Base-by-base conservation (phyloP, 2,329 filamentous ascomycete genomes). In the Hawksworthiomyces lignivorus region DNA sequence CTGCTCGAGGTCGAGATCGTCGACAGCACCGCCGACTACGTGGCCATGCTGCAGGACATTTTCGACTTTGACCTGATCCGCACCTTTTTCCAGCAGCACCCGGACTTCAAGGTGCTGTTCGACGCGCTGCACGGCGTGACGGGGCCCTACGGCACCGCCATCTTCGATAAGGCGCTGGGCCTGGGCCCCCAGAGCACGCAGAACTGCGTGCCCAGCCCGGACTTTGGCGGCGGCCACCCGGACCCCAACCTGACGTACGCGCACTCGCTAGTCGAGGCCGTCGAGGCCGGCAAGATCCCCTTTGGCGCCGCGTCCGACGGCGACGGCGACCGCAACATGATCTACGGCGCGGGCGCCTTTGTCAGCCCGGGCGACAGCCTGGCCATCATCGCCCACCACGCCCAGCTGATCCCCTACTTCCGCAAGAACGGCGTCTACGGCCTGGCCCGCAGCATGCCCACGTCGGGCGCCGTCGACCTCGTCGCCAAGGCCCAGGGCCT, bases 321-420 rank as follows among this genome's bases (percentile, higher is more conserved):
- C 54, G 92, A 98, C 56, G 92, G 92, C 57, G 92, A 98, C 72
- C 86, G 92, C 55, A 98, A 98, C 80, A 98, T 98, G 92, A 98
- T 98, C 60, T 98, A 98, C 68, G 92, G 92, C 49, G 89, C 90
- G 52, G 90, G 94, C 58, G 81, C 84, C 33, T 98, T 98, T 59
- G 92, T 98, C 48, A 97, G 90, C 7, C 92, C 92, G 7, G 92
- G 92, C 59, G 92, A 98, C 72, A 95, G 87, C 57, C 73, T 98
- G 56, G 92, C 92, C 58, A 98, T 98, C 62, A 98, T 98, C 59
- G 88, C 92, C 36, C 92, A 98, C 72, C 84, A 98, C 62, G 88
- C 92, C 53, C 79, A 95, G 56, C 79, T 95, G 47, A 98, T 98
- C 57, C 92, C 92, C 45, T 98, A 95, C 72, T 98, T 98, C 80